Evolutionary conservation across 78 protist species (phyloP).

Genomic region (Cavenderia fasciculata): DNA sequence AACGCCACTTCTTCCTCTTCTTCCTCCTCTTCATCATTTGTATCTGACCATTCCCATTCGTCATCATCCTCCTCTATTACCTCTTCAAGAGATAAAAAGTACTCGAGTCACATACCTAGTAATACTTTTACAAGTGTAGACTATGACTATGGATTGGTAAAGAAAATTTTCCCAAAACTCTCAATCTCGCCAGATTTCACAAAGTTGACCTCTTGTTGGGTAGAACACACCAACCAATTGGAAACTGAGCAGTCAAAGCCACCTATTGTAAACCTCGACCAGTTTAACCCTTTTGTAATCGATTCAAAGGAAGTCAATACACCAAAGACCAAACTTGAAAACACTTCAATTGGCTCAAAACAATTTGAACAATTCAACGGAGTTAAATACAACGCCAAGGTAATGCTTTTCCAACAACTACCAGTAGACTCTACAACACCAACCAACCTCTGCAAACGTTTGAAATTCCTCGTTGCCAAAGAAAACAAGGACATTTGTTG

Average conservation of each 20-base stretch:
- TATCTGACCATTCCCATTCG: neutral
- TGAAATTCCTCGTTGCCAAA: slow-evolving; percentile 55
- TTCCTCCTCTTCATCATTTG: neutral
- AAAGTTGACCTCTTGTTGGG: slow-evolving; percentile 34
- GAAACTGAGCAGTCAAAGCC: neutral
- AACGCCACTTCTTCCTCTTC: neutral
- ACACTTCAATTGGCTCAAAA: slow-evolving; percentile 19
- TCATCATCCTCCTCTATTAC: neutral
- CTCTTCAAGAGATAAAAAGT: slow-evolving; percentile 22
- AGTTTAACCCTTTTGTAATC: slow-evolving; percentile 19
- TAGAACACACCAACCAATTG: neutral
- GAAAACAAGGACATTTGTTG: slow-evolving; percentile 53
- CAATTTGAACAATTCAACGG: neutral
- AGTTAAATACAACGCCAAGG: slow-evolving; percentile 56
- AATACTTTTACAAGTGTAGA: slow-evolving; percentile 10
- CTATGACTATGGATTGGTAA: slow-evolving; percentile 28
- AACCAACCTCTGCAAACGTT: neutral
- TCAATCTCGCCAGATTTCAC: slow-evolving; percentile 50
- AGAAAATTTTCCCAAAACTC: slow-evolving; percentile 15
- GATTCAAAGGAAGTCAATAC: slow-evolving; percentile 24
- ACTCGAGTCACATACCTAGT: slow-evolving; percentile 12
- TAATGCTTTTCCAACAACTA: slow-evolving; percentile 18
- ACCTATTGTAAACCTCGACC: neutral
- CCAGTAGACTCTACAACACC: neutral
- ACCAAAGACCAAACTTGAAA: neutral